Base-by-base conservation (phyloP, 225 moss, liverwort and hornwort species). In the Climacium dendroides region DNA sequence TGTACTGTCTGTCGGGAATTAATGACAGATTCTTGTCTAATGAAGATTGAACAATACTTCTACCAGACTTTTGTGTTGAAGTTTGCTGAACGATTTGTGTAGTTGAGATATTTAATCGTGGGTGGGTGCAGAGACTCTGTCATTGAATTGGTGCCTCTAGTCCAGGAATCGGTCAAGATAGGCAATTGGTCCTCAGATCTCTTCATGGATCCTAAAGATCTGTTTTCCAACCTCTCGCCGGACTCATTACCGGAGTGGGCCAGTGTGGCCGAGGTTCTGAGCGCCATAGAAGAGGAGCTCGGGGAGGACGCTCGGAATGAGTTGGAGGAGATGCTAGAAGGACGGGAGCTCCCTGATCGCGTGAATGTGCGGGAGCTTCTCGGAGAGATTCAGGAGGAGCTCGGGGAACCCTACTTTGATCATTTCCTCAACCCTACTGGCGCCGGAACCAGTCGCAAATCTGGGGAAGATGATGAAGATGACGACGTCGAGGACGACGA, bases 331-430 rank as follows among this genome's bases (percentile, higher is more conserved):
- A 89, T 93, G 91, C 89, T 92, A 34, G 91, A 91, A 24, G 91
- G 89, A 5, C 83, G 90, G 45, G 91, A 91, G 64, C 87, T 93
- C 48, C 93, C 91, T 26, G 93, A 89, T 75, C 74, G 74, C 63
- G 90, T 92, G 75, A 93, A 90, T 83, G 93, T 90, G 66, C 87
- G 90, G 41, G 91, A 92, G 71, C 90, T 91, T 29, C 87, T 90
- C 5, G 75, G 64, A 19, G 90, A 92, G 39, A 93, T 92, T 64
- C 91, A 91, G 87, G 91, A 91, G 70, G 93, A 93, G 74, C 93
- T 93, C 12, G 91, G 90, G 45, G 93, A 90, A 74, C 88, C 91
- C 72, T 92, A 90, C 78, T 93, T 93, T 64, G 87, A 90, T 59
- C 91, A 84, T 39, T 89, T 92, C 60, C 90, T 90, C 75, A 88